phyloP scores from a whole-genome alignment of 2,329 filamentous ascomycete genomes.

The Aspergillus texensis region DNA sequence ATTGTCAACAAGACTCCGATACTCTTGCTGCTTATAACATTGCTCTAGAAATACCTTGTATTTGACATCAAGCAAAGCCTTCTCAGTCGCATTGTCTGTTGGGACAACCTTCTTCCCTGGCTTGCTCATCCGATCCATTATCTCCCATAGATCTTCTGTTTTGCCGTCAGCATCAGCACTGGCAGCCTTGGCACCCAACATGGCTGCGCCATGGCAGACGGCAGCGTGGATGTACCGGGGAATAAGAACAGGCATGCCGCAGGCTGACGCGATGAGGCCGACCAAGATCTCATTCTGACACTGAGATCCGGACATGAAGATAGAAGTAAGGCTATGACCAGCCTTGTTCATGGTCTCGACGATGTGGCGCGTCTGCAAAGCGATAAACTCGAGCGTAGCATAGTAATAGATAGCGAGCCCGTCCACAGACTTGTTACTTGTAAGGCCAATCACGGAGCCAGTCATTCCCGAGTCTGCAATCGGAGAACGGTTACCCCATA shows the following conservation, averaged over 20 bases:
- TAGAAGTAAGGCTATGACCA: conserved; percentile 83
- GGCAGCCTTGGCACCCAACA: conserved; percentile 97
- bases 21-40: conserved; percentile 80
- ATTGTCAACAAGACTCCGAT: conserved; percentile 76
- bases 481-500: conserved; percentile 95
- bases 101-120: conserved; percentile 82
- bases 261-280: conserved; percentile 85
- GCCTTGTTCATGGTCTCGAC: conserved; percentile 89
- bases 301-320: conserved; percentile 98
- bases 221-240: conserved; percentile 93
- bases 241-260: conserved; percentile 89
- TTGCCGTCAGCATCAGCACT: conserved; percentile 75
- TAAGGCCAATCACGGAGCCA: conserved; percentile 83
- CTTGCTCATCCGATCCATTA: conserved; percentile 98
- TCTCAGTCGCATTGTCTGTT: conserved; percentile 70
- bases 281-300: conserved; percentile 95
- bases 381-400: conserved; percentile 96
- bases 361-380: conserved; percentile 94
- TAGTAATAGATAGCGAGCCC: conserved; percentile 92
- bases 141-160: conserved; percentile 87
- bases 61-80: conserved; percentile 80
- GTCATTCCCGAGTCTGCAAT: conserved; percentile 93
- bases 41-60: conserved; percentile 96
- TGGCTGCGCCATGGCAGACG: conserved; percentile 96
- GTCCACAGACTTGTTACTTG: conserved; percentile 82